These are phyloP conservation scores for Nakazawaea ishiwadae DNA, from an alignment of 805 yeast species.

Conservation along the genomic window DNA sequence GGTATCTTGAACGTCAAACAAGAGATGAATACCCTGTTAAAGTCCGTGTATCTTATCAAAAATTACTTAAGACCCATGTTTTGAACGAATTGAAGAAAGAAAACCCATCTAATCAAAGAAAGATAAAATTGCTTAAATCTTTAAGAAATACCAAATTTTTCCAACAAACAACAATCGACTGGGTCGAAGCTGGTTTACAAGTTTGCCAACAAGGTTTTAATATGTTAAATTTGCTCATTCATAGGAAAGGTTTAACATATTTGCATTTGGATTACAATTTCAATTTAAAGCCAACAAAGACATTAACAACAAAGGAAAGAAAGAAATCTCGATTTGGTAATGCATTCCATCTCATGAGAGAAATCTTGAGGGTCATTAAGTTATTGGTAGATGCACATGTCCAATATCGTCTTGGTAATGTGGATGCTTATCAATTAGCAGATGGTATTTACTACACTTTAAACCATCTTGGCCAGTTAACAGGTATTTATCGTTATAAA, in stretches of 20 bases:
- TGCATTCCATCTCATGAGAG: conserved; percentile 92
- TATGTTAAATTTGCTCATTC: conserved; percentile 86
- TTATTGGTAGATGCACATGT: conserved; percentile 91
- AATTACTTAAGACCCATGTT: conserved; percentile 72
- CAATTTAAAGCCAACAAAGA: conserved; percentile 93
- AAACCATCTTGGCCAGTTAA: conserved; percentile 91
- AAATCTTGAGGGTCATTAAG: conserved; percentile 77
- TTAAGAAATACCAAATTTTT: conserved; percentile 80
- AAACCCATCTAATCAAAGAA: conserved; percentile 39
- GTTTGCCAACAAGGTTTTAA: conserved; percentile 91
- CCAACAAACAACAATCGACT: conserved; percentile 87
- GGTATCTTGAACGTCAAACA: conserved; percentile 73
- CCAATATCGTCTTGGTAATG: conserved; percentile 83
- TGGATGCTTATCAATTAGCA: conserved; percentile 90
- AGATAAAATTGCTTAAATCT: conserved; percentile 55
- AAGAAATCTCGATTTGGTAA: conserved; percentile 94
- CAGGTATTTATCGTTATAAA: conserved; percentile 95
- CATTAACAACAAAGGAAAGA: conserved; percentile 93
- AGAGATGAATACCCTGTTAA: conserved; percentile 60
- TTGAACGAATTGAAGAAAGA: conserved; percentile 61
- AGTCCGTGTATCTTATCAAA: conserved; percentile 84
- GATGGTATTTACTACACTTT: conserved; percentile 89
- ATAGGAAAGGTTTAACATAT: conserved; percentile 85
- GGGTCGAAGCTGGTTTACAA: conserved; percentile 98
- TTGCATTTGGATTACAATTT: conserved; percentile 93